These are phyloP conservation scores for Didymella pomorum DNA, from an alignment of 2,329 filamentous ascomycete species.

Conservation along the genomic window DNA sequence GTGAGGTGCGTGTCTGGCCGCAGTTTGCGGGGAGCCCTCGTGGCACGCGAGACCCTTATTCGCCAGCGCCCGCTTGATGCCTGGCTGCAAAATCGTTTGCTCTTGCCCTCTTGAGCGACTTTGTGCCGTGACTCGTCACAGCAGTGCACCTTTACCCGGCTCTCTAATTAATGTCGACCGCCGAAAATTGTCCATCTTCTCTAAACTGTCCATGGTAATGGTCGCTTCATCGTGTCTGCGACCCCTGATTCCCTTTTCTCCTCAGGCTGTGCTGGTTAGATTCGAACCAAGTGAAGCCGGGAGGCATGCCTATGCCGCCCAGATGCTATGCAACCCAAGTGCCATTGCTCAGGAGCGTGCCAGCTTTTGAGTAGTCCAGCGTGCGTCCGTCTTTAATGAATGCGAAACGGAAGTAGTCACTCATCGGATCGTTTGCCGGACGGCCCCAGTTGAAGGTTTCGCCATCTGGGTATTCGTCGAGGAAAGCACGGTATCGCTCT, in stretches of 20 bases:
- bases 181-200: neutral
- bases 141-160: neutral
- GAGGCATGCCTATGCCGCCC: neutral
- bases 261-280: no score
- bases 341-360: conserved; percentile 38
- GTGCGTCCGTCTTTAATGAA: conserved; percentile 40
- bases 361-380: conserved; percentile 45
- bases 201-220: neutral
- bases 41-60: neutral
- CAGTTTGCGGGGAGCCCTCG: neutral
- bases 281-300: neutral
- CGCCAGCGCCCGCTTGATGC: neutral
- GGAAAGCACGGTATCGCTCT: conserved; percentile 62
- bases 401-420: conserved; percentile 50
- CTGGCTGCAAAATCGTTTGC: conserved; percentile 5
- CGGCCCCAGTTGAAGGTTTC: conserved; percentile 49
- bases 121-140: neutral
- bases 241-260: neutral
- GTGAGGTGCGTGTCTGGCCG: neutral
- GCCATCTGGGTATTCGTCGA: conserved; percentile 26
- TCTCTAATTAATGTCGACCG: neutral
- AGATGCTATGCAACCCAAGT: conserved; percentile 31
- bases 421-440: conserved; percentile 42
- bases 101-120: neutral
- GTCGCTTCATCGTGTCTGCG: neutral